Evolutionary conservation across 73 alveolate species (phyloP), one percentile per base, ranked within the genome.

Genomic region (Tetrahymena malaccensis): DNA sequence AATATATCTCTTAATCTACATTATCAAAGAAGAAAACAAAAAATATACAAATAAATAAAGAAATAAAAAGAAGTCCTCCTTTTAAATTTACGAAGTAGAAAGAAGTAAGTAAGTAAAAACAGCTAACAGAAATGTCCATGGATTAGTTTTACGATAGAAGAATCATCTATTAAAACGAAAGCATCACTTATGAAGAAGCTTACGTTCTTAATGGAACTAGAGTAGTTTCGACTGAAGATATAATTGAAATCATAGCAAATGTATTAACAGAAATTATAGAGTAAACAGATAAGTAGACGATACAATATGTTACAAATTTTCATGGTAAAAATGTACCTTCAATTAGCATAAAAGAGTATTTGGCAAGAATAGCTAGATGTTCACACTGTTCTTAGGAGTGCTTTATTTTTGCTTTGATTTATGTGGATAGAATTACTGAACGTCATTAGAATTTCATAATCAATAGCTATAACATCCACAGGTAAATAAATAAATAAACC

Each of bases 301-400:
- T 70, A 70, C 89, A 70, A 70, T 70, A 70, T 70, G 89, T 70
- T 70, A 70, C 97, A 37, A 34, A 33, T 35, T 95, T 95, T 50
- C 95, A 95, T 89, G 97, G 94, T 9, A 37, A 56, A 25, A 96
- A 94, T 94, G 55, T 93, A 34, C 98, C 99, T 31, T 33, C 97
- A n/a, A 97, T 97, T 27, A 84, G 98, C 21, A 93, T 97, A 34
- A 34, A 89, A 22, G 96, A 57, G 55, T 97, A 97, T 94, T 84
- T 97, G 34, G 94, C 93, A 19, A 96, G 99, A 34, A 96, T 97
- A 22, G 95, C 96, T 55, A 97, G 97, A 94, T 97, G 96, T 93
- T 94, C 96, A 27, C 84, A 97, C 89, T 96, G 97, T 43, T 96
- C 96, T 25, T 94, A 96, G 34, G 96, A 95, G 40, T 95, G 97